Evolutionary conservation across 192 early-diverging fungal species (phyloP).

Genomic region (Coemansia sp.): DNA sequence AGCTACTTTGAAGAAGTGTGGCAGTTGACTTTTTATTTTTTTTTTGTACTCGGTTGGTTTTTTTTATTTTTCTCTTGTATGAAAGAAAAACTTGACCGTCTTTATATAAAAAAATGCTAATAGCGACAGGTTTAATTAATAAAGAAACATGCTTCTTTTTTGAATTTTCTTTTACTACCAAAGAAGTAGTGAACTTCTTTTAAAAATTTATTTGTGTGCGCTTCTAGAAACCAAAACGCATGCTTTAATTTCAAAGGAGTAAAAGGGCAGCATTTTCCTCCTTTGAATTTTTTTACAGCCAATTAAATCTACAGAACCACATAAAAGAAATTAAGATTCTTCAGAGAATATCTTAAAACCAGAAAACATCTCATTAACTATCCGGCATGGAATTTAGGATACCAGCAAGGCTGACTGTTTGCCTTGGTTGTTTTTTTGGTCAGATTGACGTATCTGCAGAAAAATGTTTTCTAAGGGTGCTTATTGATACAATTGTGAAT

Average conservation of each 20-base stretch:
- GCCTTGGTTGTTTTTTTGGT: too few relatives aligned
- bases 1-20: not conserved
- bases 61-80: not conserved
- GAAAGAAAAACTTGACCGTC: not conserved
- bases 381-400: too few relatives aligned
- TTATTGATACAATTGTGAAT: too few relatives aligned
- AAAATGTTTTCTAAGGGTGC: too few relatives aligned
- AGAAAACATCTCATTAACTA: too few relatives aligned
- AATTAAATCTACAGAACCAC: not conserved
- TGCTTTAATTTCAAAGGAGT: not conserved
- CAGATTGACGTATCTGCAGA: too few relatives aligned
- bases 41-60: not conserved
- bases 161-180: not conserved
- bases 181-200: not conserved
- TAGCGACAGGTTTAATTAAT: not conserved
- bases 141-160: not conserved
- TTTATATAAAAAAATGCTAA: not conserved
- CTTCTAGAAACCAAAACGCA: not conserved
- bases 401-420: too few relatives aligned
- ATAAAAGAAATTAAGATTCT: not conserved
- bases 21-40: not conserved
- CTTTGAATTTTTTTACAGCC: not conserved
- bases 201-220: not conserved
- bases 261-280: not conserved
- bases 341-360: too few relatives aligned